Evolutionary conservation across 2,329 filamentous ascomycete genomes (phyloP).

Genomic region (Phyllosticta paracitricarpa): DNA sequence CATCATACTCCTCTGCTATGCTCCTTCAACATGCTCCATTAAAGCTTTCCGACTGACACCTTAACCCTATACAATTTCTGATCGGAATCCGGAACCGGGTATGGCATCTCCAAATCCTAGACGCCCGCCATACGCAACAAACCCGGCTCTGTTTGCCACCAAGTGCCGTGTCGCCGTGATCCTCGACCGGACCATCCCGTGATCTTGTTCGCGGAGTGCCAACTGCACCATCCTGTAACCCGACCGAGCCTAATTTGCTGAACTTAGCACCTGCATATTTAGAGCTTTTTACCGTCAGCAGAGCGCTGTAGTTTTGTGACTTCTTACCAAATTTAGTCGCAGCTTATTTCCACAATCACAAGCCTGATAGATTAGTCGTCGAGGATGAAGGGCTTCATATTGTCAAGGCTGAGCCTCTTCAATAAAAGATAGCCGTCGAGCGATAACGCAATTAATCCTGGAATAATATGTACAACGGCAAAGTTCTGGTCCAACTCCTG

Average conservation of each 20-base stretch:
- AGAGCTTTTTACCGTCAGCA: background rate
- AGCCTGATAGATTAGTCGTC: no score
- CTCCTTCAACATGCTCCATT: no score
- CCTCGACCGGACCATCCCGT: no score
- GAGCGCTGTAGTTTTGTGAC: background rate
- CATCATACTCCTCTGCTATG: no score
- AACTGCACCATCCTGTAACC: background rate
- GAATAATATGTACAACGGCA: background rate
- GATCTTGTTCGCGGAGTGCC: background rate
- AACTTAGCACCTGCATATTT: background rate
- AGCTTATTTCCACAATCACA: no score
- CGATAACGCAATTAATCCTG: background rate
- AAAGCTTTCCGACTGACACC: no score
- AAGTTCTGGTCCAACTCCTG: background rate
- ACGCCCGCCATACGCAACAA: background rate
- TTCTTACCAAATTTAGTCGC: background rate
- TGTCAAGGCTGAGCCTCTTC: no score
- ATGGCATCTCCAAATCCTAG: background rate
- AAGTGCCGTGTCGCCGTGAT: background rate
- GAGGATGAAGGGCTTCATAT: no score
- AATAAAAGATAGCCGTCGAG: no score
- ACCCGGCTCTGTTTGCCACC: background rate
- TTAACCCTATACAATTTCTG: no score
- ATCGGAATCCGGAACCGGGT: no score
- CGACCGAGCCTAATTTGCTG: background rate